A percentile compares a stretch with the other conserved stretches of the same genome.
These are phyloP conservation scores for Daldinia bambusicola DNA, from an alignment of 495 filamentous ascomycete genomes.

Conservation along the genomic window DNA sequence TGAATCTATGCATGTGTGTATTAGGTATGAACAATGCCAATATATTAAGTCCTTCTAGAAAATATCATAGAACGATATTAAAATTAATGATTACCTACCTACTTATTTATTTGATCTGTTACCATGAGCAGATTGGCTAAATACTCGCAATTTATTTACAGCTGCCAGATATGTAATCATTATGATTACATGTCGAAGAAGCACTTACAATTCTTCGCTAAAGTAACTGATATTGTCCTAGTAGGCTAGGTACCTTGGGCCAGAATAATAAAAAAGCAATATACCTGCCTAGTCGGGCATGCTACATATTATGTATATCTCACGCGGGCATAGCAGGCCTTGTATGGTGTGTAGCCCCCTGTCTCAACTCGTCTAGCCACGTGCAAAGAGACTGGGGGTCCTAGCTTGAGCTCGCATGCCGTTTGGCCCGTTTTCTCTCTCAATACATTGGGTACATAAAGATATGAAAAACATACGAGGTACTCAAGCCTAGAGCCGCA, in stretches of 20 bases:
- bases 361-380: slow-evolving; percentile 33
- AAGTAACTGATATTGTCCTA: not conserved
- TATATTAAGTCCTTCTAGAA: not conserved
- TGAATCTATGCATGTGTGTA: not conserved
- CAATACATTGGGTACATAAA: not conserved
- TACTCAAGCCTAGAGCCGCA: not conserved
- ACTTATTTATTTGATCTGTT: slow-evolving; percentile 15
- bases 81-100: slow-evolving; percentile 16
- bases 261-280: slow-evolving; percentile 26
- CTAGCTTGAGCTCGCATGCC: slow-evolving; percentile 25
- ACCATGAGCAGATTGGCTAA: slow-evolving; percentile 2
- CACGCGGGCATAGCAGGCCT: slow-evolving; percentile 30
- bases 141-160: slow-evolving; percentile 29
- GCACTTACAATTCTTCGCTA: slow-evolving; percentile 13
- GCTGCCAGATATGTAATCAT: slow-evolving; percentile 28
- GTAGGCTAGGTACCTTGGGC: not conserved
- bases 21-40: not conserved
- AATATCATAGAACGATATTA: not conserved
- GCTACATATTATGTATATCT: slow-evolving; percentile 27
- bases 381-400: slow-evolving; percentile 33
- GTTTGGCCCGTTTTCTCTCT: slow-evolving; percentile 22
- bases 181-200: slow-evolving; percentile 31
- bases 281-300: slow-evolving; percentile 26
- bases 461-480: not conserved
- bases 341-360: slow-evolving; percentile 17